Evolutionary conservation across 108 stramenopile species (phyloP).

Genomic region (Chaetoceros muelleri): DNA sequence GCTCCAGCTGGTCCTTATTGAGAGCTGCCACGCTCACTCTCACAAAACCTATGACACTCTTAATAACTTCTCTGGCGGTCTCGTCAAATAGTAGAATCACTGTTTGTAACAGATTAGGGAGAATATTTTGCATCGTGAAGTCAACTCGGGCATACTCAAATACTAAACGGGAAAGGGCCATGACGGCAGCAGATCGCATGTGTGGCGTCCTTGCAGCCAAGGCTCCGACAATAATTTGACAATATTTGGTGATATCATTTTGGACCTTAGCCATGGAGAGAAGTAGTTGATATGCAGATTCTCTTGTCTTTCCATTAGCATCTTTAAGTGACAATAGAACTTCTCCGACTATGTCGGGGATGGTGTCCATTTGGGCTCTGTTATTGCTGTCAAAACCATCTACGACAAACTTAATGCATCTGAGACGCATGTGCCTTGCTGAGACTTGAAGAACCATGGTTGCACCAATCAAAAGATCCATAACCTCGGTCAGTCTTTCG

Average conservation of each 20-base stretch:
- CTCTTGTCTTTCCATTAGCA: slow-evolving; percentile 85
- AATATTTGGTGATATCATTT: slow-evolving; percentile 40
- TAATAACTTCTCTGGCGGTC: slow-evolving; percentile 78
- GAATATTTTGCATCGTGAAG: slow-evolving; percentile 36
- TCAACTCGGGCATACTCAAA: slow-evolving; percentile 58
- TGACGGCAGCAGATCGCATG: slow-evolving; percentile 87
- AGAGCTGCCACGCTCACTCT: slow-evolving; percentile 75
- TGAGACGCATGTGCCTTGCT: slow-evolving; percentile 63
- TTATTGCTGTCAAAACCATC: slow-evolving; percentile 35
- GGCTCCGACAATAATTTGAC: slow-evolving; percentile 62
- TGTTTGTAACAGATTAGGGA: slow-evolving; percentile 70
- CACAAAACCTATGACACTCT: slow-evolving; percentile 84
- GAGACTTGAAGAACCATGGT: slow-evolving; percentile 67
- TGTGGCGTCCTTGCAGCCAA: slow-evolving; percentile 79
- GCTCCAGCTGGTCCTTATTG: slow-evolving; percentile 43
- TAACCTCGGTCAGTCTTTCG: slow-evolving; percentile 44
- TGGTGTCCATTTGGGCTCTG: slow-evolving; percentile 31
- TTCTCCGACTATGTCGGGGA: slow-evolving; percentile 58
- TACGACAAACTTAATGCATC: slow-evolving; percentile 55
- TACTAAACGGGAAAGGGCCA: slow-evolving; percentile 59
- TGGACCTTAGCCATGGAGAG: slow-evolving; percentile 47
- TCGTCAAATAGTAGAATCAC: slow-evolving; percentile 84
- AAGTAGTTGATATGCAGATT: slow-evolving; percentile 72
- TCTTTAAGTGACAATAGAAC: slow-evolving; percentile 89
- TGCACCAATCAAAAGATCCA: slow-evolving; percentile 49